A percentile compares a stretch with the other conserved stretches of the same genome.
Evolutionary conservation across 1,139 yeast species (phyloP).

Genomic region (Geotrichum aggregatum): DNA sequence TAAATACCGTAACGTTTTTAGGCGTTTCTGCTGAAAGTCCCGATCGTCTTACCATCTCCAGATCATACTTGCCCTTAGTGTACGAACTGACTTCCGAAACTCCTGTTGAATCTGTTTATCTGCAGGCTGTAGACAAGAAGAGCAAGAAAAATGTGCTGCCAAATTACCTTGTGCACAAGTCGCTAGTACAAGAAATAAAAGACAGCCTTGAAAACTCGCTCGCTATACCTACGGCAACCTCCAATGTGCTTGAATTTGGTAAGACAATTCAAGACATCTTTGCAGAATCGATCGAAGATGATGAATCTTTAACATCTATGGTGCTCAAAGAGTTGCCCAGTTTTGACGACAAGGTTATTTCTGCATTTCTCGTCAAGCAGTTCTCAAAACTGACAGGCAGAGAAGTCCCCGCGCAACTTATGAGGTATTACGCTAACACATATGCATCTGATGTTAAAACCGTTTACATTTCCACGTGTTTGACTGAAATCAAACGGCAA

Average conservation of each 20-base stretch:
- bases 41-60: constrained; percentile 5
- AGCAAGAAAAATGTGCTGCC: constrained; percentile 7
- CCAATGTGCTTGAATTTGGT: constrained; percentile 1
- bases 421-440: constrained; percentile 3
- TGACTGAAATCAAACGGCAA: not conserved
- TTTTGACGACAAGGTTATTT: constrained; percentile 9
- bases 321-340: constrained; percentile 1
- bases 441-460: not conserved
- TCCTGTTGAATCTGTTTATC: not conserved
- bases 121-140: constrained; percentile 12
- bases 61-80: not conserved
- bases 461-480: not conserved
- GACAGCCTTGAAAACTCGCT: not conserved
- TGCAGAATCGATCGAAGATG: not conserved
- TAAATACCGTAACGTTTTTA: constrained; percentile 1
- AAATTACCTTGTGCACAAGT: constrained; percentile 6
- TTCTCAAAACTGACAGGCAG: not conserved
- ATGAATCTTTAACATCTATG: constrained; percentile 2
- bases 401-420: constrained; percentile 6
- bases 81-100: not conserved
- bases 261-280: not conserved
- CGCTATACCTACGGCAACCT: constrained; percentile 1
- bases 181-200: constrained; percentile 5
- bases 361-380: constrained; percentile 3
- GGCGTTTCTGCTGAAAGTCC: constrained; percentile 8